Base-by-base conservation (phyloP, 345 rosid genomes). In the Citrus inodora region DNA sequence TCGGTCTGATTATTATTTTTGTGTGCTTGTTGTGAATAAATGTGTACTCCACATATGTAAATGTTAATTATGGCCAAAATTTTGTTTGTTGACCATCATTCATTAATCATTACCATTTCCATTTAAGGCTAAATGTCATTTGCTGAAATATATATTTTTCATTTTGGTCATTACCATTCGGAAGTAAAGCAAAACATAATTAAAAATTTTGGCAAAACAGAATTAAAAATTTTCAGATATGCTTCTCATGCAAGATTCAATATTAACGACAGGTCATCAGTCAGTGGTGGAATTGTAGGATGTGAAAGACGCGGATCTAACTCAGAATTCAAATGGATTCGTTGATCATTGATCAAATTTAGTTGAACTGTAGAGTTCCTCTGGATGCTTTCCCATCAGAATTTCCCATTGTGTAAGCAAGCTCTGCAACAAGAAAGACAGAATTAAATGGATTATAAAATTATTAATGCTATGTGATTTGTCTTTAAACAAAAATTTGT, bases 301-400 rank as follows among this genome's bases (percentile, higher is more conserved):
- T 56, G 59, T 0, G 70, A 27, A 27, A 77, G 71, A 9, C 78
- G 75, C 0, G 62, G 63, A 68, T 82, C 78, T 67, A 73, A 33
- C 25, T 72, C 70, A 42, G 40, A 71, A 58, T 76, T 78, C 16
- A 72, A 67, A 27, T 17, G 1, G 19, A 81, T 56, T 17, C 70
- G 32, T 66, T 9, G 69, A 59, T 76, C 32, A 32, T n/a, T 55
- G 6, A 42, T 66, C n/a, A 74, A 65, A 75, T 75, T 28, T 27
- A 74, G 9, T 62, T 74, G 27, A 62, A 16, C 28, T 14, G 27
- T 33, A 19, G 27, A 62, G 58, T 42, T 74, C 60, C 25, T 60
- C 69, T 16, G 69, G 69, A 33, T 56, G 65, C 27, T 33, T 56
- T 33, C 65, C 76, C 51, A 58, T 56, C 1, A 72, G 21, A 72